Evolutionary conservation across 2,329 filamentous ascomycete species (phyloP).

Genomic region (Ceratocystis ficicola): DNA sequence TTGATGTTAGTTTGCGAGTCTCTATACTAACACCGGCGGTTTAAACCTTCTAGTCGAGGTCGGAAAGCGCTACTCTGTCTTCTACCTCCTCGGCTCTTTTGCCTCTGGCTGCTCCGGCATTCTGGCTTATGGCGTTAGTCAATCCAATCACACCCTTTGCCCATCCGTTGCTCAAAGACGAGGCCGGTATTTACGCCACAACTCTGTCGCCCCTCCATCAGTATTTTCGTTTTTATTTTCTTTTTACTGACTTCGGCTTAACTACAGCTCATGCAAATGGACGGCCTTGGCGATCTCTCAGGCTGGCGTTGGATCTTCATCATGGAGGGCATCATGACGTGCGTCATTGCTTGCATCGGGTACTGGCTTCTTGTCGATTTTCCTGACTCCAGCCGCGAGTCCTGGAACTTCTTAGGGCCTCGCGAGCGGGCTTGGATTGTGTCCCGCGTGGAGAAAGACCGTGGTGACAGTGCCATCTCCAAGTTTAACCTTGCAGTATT

Average conservation of each 20-base stretch:
- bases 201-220: constrained; percentile 7
- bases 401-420: constrained; percentile 42
- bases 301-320: constrained; percentile 61
- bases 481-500: constrained; percentile 40
- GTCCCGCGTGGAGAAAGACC: constrained; percentile 43
- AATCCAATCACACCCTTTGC: not conserved
- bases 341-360: constrained; percentile 36
- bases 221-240: constrained; percentile 20
- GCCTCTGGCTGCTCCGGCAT: constrained; percentile 56
- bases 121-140: constrained; percentile 52
- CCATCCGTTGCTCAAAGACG: not conserved
- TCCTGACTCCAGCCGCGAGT: constrained; percentile 42
- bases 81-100: constrained; percentile 56
- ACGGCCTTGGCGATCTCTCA: constrained; percentile 40
- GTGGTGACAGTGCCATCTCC: constrained; percentile 44
- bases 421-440: constrained; percentile 44
- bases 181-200: no score
- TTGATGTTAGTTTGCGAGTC: no score
- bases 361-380: constrained; percentile 54
- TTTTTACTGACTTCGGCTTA: constrained; percentile 17
- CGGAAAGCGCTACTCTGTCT: constrained; percentile 55
- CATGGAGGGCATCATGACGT: constrained; percentile 43
- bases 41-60: constrained; percentile 43
- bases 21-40: not conserved
- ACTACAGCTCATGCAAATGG: constrained; percentile 46